These are phyloP conservation scores for Eimeria brunetti DNA, from an alignment of 169 alveolate species.

Conservation along the genomic window DNA sequence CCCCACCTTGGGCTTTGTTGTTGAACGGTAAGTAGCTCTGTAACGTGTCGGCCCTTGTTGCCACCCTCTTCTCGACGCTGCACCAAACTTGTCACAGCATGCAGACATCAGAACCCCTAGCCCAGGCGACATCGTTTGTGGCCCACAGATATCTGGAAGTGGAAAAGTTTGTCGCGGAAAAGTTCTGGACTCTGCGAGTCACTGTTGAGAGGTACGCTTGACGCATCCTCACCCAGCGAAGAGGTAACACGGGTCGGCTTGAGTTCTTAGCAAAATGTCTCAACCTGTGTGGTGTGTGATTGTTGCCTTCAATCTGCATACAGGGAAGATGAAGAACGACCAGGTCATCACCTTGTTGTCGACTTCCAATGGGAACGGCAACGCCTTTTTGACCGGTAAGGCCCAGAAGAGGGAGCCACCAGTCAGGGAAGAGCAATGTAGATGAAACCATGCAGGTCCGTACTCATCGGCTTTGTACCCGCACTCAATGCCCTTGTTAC, in stretches of 20 bases:
- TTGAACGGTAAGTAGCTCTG: slow-evolving; percentile 89
- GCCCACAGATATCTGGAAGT: slow-evolving; percentile 88
- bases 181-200: slow-evolving; percentile 95
- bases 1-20: slow-evolving; percentile 99
- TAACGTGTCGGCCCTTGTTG: background rate
- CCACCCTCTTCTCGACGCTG: background rate
- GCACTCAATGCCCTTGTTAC: background rate
- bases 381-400: slow-evolving; percentile 88
- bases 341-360: slow-evolving; percentile 75
- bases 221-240: background rate
- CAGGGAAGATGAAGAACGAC: slow-evolving; percentile 79
- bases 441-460: background rate
- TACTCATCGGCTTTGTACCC: background rate
- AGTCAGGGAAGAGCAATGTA: background rate
- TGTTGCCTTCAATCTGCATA: background rate
- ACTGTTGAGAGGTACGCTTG: slow-evolving; percentile 78
- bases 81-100: background rate
- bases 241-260: background rate
- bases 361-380: slow-evolving; percentile 87
- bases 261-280: background rate
- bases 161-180: slow-evolving; percentile 94
- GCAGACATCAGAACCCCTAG: background rate
- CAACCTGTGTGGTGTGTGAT: background rate
- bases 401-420: background rate
- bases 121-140: background rate